Conservation (phyloP, 345 rosid genomes). For the Cardamine chenopodiifolia region DNA sequence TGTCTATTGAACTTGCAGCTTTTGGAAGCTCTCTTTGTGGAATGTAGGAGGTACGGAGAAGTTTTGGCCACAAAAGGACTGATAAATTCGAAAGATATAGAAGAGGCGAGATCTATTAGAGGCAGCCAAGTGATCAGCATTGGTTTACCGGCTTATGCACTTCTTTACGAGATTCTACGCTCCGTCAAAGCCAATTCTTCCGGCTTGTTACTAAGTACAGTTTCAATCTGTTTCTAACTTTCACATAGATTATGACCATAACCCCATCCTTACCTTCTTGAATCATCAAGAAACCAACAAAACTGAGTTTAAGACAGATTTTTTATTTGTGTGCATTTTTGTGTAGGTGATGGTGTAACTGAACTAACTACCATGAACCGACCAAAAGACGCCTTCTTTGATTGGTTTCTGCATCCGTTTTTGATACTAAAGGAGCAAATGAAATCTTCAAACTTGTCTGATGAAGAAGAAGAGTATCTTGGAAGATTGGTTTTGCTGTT, state of each 20-base stretch:
- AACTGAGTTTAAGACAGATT: neutral
- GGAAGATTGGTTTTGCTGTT: constrained; percentile 68
- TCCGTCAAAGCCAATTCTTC: constrained; percentile 63
- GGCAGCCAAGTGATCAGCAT: constrained; percentile 66
- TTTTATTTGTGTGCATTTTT: neutral
- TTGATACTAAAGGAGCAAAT: constrained; percentile 86
- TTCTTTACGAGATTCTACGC: constrained; percentile 59
- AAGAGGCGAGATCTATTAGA: constrained; percentile 64
- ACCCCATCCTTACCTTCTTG: neutral
- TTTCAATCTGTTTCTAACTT: constrained; percentile 6
- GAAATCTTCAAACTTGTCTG: constrained; percentile 73
- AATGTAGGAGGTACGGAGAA: constrained; percentile 66
- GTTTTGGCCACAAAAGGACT: constrained; percentile 67
- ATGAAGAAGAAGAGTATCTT: constrained; percentile 79
- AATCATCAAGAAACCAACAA: constrained; percentile 9
- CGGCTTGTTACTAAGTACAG: constrained; percentile 74
- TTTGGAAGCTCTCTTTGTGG: constrained; percentile 58
- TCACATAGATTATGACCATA: neutral
- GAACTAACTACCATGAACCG: constrained; percentile 76
- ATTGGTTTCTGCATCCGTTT: constrained; percentile 91
- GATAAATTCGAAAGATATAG: constrained; percentile 74
- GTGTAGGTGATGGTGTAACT: constrained; percentile 57
- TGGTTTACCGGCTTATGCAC: constrained; percentile 90
- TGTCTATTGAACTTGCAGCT: constrained; percentile 52
- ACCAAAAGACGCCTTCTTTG: constrained; percentile 84